These are phyloP conservation scores for Tuber indicum DNA, from an alignment of 495 filamentous ascomycete species.

Conservation along the genomic window DNA sequence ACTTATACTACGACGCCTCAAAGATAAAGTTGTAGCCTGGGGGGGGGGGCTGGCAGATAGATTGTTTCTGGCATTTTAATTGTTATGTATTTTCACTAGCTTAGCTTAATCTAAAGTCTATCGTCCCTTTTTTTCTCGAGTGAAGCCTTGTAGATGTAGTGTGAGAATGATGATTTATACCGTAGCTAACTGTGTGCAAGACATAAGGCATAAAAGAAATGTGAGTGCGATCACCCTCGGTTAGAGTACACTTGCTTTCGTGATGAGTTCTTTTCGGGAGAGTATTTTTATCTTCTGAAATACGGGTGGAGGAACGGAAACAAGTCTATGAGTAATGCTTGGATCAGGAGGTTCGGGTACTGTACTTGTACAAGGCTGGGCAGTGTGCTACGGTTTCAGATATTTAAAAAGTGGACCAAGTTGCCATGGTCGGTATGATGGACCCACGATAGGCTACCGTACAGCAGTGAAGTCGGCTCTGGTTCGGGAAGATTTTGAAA, in stretches of 20 bases:
- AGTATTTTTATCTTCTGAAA: neutral
- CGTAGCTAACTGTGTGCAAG: neutral
- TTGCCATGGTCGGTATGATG: neutral
- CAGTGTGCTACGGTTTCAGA: neutral
- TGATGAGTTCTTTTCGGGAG: no score
- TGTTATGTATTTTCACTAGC: neutral
- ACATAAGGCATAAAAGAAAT: neutral
- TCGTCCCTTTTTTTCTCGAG: neutral
- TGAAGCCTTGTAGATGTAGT: neutral
- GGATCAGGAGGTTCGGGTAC: neutral
- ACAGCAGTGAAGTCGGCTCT: neutral
- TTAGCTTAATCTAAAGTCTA: neutral
- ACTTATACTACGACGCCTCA: conserved; percentile 85
- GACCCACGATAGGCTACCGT: neutral
- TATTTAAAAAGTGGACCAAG: neutral
- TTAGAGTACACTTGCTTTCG: neutral
- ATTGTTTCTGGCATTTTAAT: conserved; percentile 9
- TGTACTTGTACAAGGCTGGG: neutral
- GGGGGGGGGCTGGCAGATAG: conserved; percentile 9
- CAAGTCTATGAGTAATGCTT: neutral
- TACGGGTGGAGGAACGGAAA: neutral
- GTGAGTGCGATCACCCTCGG: neutral
- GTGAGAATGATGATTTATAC: neutral
- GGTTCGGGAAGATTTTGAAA: neutral
- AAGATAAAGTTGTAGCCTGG: conserved; percentile 43